Percentiles rank a stretch among this genome's conserved stretches.
Evolutionary conservation across 495 filamentous ascomycete genomes (phyloP).

Genomic region (Ramalina peruviana): DNA sequence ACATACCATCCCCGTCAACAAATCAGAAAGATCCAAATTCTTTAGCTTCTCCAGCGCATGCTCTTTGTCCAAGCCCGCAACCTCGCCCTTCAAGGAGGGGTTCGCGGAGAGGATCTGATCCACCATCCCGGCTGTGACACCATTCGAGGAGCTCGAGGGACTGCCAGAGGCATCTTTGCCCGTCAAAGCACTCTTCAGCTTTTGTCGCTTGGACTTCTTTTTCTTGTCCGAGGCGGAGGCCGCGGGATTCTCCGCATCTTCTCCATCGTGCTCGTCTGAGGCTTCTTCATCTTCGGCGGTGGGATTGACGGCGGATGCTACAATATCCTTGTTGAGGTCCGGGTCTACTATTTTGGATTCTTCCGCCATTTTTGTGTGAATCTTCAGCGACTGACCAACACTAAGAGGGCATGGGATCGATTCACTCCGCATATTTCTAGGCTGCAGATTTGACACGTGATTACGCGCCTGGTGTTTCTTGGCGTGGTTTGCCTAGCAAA

Average conservation of each 20-base stretch:
- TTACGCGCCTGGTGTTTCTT: too few species aligned
- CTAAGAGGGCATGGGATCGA: too few species aligned
- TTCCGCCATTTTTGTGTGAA: conserved; percentile 5
- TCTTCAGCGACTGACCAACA: too few species aligned
- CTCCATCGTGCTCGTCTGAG: conserved; percentile 4
- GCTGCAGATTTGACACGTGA: too few species aligned
- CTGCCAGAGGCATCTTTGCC: conserved; percentile 10
- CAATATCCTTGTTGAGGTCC: conserved; percentile 9
- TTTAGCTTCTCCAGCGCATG: conserved; percentile 48
- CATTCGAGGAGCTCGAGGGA: conserved; percentile 22
- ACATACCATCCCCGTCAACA: conserved; percentile 60
- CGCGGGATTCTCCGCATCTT: conserved; percentile 13
- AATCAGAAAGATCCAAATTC: conserved; percentile 58
- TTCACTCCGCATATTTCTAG: too few species aligned
- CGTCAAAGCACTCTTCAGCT: conserved; percentile 16
- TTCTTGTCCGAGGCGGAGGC: conserved; percentile 17
- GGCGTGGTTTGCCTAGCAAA: too few species aligned
- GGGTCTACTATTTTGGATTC: conserved; percentile 13
- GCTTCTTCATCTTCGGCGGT: conserved; percentile 8
- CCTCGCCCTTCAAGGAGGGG: conserved; percentile 34
- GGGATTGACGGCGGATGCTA: background rate
- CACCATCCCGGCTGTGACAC: conserved; percentile 29
- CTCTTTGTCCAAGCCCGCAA: conserved; percentile 31
- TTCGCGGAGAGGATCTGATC: conserved; percentile 35
- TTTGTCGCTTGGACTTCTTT: conserved; percentile 17